Conservation (phyloP, 371 early-diverging fungal genomes). For the Mortierella sp. region DNA sequence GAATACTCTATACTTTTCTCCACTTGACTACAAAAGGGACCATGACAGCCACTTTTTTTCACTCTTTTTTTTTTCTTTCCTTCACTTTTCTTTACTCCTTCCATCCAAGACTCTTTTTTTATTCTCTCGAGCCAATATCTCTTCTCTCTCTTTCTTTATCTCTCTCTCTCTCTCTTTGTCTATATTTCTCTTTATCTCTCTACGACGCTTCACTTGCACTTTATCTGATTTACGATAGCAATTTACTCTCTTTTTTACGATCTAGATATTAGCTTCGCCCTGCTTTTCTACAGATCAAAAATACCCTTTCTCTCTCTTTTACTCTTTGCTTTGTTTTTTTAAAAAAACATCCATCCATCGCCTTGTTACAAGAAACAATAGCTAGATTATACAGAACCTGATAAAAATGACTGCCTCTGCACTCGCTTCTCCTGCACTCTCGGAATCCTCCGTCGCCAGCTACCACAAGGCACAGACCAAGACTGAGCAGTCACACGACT, state of each 20-base stretch:
- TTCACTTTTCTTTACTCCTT: background rate
- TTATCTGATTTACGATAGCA: no score
- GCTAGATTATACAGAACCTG: background rate
- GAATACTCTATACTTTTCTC: background rate
- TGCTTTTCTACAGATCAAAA: background rate
- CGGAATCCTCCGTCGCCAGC: conserved; percentile 25
- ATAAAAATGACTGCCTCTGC: conserved; percentile 52
- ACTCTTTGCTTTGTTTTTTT: background rate
- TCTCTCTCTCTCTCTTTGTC: background rate
- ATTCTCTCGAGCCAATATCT: background rate
- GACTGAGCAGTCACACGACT: conserved; percentile 33
- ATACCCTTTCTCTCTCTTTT: conserved; percentile 3
- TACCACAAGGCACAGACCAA: conserved; percentile 53
- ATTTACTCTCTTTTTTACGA: background rate
- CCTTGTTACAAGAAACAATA: background rate
- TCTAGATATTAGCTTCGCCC: background rate
- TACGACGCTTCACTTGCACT: background rate
- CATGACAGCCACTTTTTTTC: background rate
- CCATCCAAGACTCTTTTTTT: background rate
- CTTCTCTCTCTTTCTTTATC: background rate
- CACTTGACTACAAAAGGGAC: conserved; percentile 6
- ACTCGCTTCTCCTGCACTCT: conserved; percentile 48
- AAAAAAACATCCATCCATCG: background rate
- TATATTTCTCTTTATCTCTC: background rate
- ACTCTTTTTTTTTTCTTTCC: background rate